Percentiles rank a stretch among this genome's conserved stretches.
Evolutionary conservation across 768 basidiomycete species (phyloP).

Genomic region (Butyriboletus loyo): DNA sequence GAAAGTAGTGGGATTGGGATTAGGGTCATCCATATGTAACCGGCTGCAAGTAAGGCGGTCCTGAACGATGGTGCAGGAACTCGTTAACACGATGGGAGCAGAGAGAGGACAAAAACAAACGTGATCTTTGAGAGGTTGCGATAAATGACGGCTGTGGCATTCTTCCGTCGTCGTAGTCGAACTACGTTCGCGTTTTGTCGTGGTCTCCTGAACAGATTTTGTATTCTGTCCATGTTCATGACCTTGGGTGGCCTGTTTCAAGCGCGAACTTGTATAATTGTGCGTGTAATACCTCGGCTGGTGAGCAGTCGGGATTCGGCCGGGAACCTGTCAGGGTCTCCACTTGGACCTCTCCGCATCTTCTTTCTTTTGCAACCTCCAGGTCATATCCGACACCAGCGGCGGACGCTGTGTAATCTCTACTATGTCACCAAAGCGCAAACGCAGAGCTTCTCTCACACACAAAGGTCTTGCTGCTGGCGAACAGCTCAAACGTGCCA

Average conservation of each 20-base stretch:
- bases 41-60: constrained; percentile 53
- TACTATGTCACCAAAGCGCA: constrained; percentile 58
- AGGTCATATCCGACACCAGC: constrained; percentile 2
- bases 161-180: constrained; percentile 47
- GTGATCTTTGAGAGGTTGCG: constrained; percentile 31
- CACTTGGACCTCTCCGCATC: constrained; percentile 4
- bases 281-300: constrained; percentile 1
- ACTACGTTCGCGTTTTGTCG: constrained; percentile 33
- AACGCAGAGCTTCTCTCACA: constrained; percentile 45
- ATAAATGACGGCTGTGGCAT: constrained; percentile 33
- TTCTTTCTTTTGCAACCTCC: constrained; percentile 6
- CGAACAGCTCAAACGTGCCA: constrained; percentile 58
- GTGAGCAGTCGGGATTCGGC: constrained; percentile 26
- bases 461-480: constrained; percentile 57
- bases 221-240: constrained; percentile 25
- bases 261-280: no score
- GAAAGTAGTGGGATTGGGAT: constrained; percentile 68
- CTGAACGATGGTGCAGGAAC: constrained; percentile 35
- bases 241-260: not conserved
- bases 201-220: constrained; percentile 12
- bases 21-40: constrained; percentile 81
- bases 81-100: not conserved
- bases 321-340: constrained; percentile 21
- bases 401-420: not conserved
- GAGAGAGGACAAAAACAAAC: constrained; percentile 14